Conservation (phyloP, 73 alveolate genomes). For the Paramecium biaurelia region DNA sequence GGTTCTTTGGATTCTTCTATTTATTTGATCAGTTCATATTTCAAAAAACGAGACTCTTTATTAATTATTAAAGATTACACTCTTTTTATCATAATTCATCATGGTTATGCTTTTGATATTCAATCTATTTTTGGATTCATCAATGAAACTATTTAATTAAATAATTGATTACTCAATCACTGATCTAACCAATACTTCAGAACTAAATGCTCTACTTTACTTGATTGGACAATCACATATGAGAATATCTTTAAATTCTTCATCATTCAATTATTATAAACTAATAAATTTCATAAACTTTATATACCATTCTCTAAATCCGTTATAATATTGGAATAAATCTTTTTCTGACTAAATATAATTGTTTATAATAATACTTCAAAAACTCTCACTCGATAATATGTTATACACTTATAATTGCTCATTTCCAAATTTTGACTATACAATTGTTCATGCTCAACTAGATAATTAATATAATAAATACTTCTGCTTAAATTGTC, state of each 20-base stretch:
- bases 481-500: slow-evolving; percentile 1
- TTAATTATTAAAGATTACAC: neutral
- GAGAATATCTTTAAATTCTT: neutral
- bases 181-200: slow-evolving; percentile 41
- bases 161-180: neutral
- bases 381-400: neutral
- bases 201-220: neutral
- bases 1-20: slow-evolving; percentile 38
- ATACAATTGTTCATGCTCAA: neutral
- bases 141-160: neutral
- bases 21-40: slow-evolving; percentile 29
- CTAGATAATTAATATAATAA: neutral
- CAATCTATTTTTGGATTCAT: slow-evolving; percentile 3
- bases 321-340: slow-evolving; percentile 37
- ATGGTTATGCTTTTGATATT: slow-evolving; percentile 23
- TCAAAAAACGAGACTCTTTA: slow-evolving; percentile 40
- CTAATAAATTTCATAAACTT: neutral
- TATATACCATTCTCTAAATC: slow-evolving; percentile 36
- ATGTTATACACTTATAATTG: neutral
- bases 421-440: neutral
- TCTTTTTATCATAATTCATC: slow-evolving; percentile 5
- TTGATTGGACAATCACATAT: slow-evolving; percentile 12
- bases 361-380: neutral
- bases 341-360: neutral
- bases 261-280: slow-evolving; percentile 13